phyloP scores from a whole-genome alignment of 2,329 filamentous ascomycete species.

The Cadophora luteo-olivacea region DNA sequence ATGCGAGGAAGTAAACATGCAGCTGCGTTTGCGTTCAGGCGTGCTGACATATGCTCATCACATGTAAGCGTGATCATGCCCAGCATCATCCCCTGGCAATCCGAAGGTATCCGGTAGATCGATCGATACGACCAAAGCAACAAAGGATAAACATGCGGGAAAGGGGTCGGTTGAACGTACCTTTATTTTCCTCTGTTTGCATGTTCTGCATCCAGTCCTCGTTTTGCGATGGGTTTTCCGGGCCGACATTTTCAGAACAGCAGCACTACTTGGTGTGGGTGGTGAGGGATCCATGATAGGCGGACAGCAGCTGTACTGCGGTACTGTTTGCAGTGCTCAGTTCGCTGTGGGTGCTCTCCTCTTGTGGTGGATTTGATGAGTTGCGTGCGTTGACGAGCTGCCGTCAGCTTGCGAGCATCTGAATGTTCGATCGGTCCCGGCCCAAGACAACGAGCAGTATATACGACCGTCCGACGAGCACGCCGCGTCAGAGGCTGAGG shows the following conservation, averaged over 20 bases:
- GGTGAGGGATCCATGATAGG: conserved; percentile 13
- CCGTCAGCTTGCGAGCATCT: conserved; percentile 5
- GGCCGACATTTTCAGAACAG: conserved; percentile 30
- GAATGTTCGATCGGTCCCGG: neutral
- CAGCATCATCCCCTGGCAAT: too few relatives aligned
- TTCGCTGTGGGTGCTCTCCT: neutral
- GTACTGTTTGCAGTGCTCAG: neutral
- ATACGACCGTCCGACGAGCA: conserved; percentile 4
- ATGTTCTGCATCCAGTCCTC: conserved; percentile 48
- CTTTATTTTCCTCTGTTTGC: conserved; percentile 52
- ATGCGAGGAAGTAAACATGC: neutral
- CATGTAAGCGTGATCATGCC: neutral
- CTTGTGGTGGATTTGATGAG: too few relatives aligned
- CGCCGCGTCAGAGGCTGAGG: neutral
- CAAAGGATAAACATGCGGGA: neutral
- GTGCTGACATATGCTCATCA: conserved; percentile 1
- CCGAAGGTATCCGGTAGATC: neutral
- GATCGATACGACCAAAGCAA: neutral
- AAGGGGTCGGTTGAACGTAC: conserved; percentile 32
- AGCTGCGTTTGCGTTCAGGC: neutral
- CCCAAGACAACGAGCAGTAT: conserved; percentile 7
- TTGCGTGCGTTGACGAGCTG: neutral
- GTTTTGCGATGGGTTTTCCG: conserved; percentile 45
- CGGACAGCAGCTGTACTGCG: neutral
- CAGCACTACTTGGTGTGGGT: conserved; percentile 6